Conservation (phyloP, 73 alveolate species). For the Halteria grandinella region DNA sequence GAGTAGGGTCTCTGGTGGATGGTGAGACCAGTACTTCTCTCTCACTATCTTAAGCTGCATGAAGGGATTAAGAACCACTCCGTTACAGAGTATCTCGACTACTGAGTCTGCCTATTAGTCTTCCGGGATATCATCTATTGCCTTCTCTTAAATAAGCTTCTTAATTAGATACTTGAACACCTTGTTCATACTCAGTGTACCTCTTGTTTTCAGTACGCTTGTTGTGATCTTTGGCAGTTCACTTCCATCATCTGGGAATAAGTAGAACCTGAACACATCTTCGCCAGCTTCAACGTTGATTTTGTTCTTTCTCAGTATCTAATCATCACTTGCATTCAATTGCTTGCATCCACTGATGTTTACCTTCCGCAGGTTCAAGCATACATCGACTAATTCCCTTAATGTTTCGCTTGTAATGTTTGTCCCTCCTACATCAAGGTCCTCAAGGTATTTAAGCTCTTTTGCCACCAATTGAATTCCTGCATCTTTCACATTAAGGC, state of each 20-base stretch:
- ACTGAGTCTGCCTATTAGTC: constrained; percentile 14
- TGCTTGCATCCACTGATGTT: constrained; percentile 50
- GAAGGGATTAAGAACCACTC: constrained; percentile 17
- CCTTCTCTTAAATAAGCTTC: constrained; percentile 43
- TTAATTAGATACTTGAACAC: constrained; percentile 65
- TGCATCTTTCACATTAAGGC: constrained; percentile 61
- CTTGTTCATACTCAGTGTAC: constrained; percentile 65
- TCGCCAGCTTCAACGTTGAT: constrained; percentile 50
- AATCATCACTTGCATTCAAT: constrained; percentile 47
- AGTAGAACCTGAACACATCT: constrained; percentile 71
- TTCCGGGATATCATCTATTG: constrained; percentile 40
- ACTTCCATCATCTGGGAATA: constrained; percentile 49
- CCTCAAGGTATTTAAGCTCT: constrained; percentile 30
- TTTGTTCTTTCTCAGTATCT: constrained; percentile 18
- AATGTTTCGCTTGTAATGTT: constrained; percentile 24
- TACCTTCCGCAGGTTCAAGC: constrained; percentile 24
- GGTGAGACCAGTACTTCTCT: constrained; percentile 45
- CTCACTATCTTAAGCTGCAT: constrained; percentile 51
- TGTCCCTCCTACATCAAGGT: constrained; percentile 56
- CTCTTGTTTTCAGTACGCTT: constrained; percentile 70
- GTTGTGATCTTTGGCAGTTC: constrained; percentile 62
- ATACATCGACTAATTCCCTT: constrained; percentile 4
- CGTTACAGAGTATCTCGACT: constrained; percentile 60
- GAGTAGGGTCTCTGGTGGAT: constrained; percentile 11
- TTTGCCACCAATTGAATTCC: constrained; percentile 39